Conservation (phyloP, 805 yeast species). For the Saccharomycopsis synnaedendra region DNA sequence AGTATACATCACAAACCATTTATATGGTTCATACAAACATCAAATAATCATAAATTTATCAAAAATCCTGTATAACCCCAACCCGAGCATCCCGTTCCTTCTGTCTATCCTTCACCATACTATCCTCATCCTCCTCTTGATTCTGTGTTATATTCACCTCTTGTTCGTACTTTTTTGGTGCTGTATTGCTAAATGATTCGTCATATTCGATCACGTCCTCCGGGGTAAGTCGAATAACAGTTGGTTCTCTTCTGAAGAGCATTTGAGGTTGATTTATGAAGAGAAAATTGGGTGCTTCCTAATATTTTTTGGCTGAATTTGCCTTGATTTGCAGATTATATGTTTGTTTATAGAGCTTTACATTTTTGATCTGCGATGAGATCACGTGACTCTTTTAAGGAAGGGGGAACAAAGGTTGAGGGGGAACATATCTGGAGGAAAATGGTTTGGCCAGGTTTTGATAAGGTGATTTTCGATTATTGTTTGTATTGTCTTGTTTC, state of each 20-base stretch:
- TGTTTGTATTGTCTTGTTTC: too few relatives aligned
- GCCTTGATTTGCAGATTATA: background rate
- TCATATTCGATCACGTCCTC: slow-evolving; percentile 42
- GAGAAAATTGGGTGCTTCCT: background rate
- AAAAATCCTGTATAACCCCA: background rate
- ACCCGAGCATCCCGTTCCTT: background rate
- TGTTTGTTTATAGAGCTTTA: background rate
- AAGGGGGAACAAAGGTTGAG: too few relatives aligned
- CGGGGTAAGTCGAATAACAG: slow-evolving; percentile 52
- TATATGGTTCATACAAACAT: background rate
- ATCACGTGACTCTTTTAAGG: too few relatives aligned
- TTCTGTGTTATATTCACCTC: background rate
- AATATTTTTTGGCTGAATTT: background rate
- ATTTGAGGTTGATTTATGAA: slow-evolving; percentile 22
- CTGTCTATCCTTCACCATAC: background rate
- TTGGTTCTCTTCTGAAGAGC: slow-evolving; percentile 59
- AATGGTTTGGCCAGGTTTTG: too few relatives aligned
- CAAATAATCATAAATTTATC: background rate
- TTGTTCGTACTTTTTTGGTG: background rate
- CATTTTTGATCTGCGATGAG: background rate
- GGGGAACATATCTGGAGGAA: too few relatives aligned
- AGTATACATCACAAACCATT: too few relatives aligned
- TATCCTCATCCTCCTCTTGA: background rate
- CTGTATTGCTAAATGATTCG: slow-evolving; percentile 11
- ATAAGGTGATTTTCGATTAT: too few relatives aligned